These are phyloP conservation scores for Pluteus cervinus DNA, from an alignment of 768 basidiomycete genomes.

Conservation along the genomic window DNA sequence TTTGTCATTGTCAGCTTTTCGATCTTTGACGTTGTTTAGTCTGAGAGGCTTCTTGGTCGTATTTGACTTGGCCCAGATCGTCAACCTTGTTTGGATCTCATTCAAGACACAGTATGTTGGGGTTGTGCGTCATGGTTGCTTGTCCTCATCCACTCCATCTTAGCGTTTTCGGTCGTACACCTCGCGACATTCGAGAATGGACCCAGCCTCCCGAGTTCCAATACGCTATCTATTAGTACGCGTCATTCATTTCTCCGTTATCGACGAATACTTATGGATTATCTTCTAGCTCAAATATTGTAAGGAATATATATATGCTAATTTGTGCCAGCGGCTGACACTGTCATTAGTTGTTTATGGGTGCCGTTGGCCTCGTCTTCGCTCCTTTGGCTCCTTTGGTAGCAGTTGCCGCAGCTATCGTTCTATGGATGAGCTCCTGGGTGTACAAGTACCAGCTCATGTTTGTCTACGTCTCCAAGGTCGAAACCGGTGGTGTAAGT, in stretches of 20 bases:
- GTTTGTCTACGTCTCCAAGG: conserved; percentile 85
- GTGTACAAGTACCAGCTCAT: conserved; percentile 97
- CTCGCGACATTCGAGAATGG: conserved; percentile 85
- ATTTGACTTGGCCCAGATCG: conserved; percentile 93
- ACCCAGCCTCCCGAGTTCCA: conserved; percentile 89
- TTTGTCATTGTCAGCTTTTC: conserved; percentile 2
- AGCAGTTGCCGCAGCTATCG: conserved; percentile 69
- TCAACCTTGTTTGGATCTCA: conserved; percentile 84
- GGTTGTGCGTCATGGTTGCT: not conserved
- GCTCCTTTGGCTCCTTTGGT: conserved; percentile 94
- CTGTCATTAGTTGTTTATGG: conserved; percentile 67
- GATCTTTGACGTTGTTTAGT: conserved; percentile 31
- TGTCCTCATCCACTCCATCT: conserved; percentile 3
- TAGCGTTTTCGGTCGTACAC: conserved; percentile 82
- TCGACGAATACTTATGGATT: conserved; percentile 11
- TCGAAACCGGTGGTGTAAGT: conserved; percentile 91
- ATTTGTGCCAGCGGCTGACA: not conserved
- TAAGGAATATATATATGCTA: conserved; percentile 22
- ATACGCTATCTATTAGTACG: conserved; percentile 80
- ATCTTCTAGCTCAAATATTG: conserved; percentile 45
- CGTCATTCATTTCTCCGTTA: conserved; percentile 9
- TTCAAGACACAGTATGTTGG: conserved; percentile 69
- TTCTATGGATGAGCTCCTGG: conserved; percentile 84
- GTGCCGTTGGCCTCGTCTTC: conserved; percentile 89
- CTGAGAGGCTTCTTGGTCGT: conserved; percentile 91